Evolutionary conservation across 495 filamentous ascomycete species (phyloP).

Genomic region (Aspergillus asperescens): DNA sequence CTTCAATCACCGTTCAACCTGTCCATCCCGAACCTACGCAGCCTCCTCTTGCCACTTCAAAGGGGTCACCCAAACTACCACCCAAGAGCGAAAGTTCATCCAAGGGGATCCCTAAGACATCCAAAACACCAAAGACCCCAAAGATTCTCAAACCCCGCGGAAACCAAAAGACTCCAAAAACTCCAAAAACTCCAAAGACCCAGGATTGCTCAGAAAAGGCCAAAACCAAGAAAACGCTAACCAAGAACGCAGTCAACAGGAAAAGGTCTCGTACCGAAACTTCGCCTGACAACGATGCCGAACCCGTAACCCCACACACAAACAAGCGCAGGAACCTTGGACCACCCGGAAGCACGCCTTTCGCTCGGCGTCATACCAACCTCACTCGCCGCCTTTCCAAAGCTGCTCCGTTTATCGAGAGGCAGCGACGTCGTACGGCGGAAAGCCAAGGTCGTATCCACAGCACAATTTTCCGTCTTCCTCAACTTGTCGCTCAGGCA

Average conservation of each 20-base stretch:
- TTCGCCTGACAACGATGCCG: not conserved
- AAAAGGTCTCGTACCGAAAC: constrained; percentile 12
- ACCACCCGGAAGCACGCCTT: constrained; percentile 19
- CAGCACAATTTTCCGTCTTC: constrained; percentile 34
- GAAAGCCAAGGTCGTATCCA: constrained; percentile 30
- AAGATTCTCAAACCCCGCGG: not conserved
- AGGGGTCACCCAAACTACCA: not conserved
- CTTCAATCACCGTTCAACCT: not conserved
- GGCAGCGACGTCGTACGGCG: constrained; percentile 26
- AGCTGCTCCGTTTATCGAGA: constrained; percentile 25
- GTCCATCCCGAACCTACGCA: not conserved
- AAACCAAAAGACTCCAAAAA: not conserved
- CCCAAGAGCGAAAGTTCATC: not conserved
- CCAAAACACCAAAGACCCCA: not conserved
- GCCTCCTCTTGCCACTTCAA: not conserved
- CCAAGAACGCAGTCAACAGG: constrained; percentile 16
- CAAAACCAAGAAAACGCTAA: constrained; percentile 12
- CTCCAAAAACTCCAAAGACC: not conserved
- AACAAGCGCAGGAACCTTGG: constrained; percentile 25
- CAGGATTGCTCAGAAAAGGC: not conserved
- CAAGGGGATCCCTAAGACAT: no score
- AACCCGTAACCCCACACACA: constrained; percentile 10
- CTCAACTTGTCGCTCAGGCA: constrained; percentile 28
- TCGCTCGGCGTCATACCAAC: constrained; percentile 11
- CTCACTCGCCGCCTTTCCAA: constrained; percentile 17